Evolutionary conservation across 495 filamentous ascomycete species (phyloP).

Genomic region (Neurospora tetrasperma): DNA sequence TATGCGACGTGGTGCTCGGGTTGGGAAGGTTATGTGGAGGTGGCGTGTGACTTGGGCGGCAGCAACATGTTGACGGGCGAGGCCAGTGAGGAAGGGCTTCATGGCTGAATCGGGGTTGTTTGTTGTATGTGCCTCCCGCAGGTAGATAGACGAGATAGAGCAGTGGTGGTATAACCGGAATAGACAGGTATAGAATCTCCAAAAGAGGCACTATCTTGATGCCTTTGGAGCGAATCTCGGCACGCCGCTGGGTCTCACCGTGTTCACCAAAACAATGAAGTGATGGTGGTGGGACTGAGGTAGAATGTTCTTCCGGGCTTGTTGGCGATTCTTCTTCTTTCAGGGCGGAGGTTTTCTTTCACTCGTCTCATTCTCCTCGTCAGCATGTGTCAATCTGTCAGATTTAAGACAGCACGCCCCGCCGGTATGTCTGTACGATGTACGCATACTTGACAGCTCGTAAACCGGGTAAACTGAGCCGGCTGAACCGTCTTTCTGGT

Average conservation of each 20-base stretch:
- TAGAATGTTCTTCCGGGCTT: not conserved
- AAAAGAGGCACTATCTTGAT: not conserved
- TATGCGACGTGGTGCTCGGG: slow-evolving; percentile 14
- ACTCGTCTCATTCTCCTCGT: not conserved
- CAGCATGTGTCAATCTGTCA: not conserved
- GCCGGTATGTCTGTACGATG: not conserved
- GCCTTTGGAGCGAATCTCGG: not conserved
- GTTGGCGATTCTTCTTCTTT: not conserved
- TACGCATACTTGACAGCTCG: not conserved
- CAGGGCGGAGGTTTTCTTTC: not conserved
- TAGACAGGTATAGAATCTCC: not conserved
- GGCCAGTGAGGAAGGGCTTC: not conserved
- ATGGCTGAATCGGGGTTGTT: not conserved
- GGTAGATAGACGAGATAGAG: not conserved
- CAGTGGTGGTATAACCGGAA: not conserved
- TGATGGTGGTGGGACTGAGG: not conserved
- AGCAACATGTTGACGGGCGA: not conserved
- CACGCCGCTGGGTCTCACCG: not conserved
- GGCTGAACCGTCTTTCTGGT: not conserved
- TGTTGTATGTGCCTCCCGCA: not conserved
- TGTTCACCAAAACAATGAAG: not conserved
- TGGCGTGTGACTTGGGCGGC: not conserved
- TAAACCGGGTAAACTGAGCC: not conserved
- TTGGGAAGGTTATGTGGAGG: slow-evolving; percentile 10
- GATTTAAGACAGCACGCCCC: not conserved